Conservation (phyloP, 495 filamentous ascomycete species). For the Chaetomium tenue region DNA sequence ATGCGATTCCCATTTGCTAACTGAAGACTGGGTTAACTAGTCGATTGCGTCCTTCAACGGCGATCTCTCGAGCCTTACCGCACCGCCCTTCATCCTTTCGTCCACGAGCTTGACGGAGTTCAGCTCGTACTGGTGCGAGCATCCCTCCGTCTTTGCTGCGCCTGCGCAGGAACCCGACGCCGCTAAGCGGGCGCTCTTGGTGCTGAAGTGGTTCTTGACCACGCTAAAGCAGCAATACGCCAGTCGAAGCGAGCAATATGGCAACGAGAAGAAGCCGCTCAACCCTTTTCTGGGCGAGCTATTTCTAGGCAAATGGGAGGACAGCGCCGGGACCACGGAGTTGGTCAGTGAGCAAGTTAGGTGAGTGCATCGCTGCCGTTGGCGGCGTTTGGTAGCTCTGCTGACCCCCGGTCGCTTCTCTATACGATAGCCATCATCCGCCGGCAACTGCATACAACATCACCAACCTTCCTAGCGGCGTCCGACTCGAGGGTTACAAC, state of each 20-base stretch:
- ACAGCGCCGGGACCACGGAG: constrained; percentile 66
- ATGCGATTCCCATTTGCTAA: constrained; percentile 7
- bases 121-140: constrained; percentile 95
- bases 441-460: constrained; percentile 94
- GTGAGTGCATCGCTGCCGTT: constrained; percentile 29
- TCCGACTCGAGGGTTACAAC: constrained; percentile 92
- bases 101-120: constrained; percentile 90
- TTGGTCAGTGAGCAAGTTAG: constrained; percentile 68
- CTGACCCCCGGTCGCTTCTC: constrained; percentile 47
- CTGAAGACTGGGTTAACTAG: constrained; percentile 42
- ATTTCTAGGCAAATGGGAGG: constrained; percentile 85
- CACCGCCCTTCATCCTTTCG: constrained; percentile 93
- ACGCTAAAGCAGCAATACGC: constrained; percentile 95
- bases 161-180: constrained; percentile 78
- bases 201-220: constrained; percentile 95
- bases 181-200: constrained; percentile 77
- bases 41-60: constrained; percentile 96
- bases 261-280: constrained; percentile 95
- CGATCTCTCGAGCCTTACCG: constrained; percentile 89
- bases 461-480: constrained; percentile 75
- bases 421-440: constrained; percentile 75
- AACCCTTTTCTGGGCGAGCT: constrained; percentile 91
- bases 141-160: constrained; percentile 82
- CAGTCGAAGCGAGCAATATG: constrained; percentile 83
- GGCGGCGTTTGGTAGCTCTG: constrained; percentile 16